phyloP scores from a whole-genome alignment of 1,284 basidiomycete species.

The Rhodotorula sp. region DNA sequence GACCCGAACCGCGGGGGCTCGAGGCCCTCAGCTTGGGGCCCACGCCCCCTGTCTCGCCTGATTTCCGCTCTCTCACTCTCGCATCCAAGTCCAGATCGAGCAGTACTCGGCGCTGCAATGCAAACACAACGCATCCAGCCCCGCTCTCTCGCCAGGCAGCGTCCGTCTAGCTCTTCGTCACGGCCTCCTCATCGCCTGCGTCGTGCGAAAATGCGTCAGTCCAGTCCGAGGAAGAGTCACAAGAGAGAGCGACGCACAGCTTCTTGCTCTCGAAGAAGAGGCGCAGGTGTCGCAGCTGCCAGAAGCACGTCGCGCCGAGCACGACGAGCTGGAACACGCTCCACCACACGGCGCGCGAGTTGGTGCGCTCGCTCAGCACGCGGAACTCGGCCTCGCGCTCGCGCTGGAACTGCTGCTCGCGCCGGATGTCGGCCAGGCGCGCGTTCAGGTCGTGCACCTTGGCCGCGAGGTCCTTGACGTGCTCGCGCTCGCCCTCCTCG shows the following conservation, averaged over 20 bases:
- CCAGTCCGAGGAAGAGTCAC: accelerated
- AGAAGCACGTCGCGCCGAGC: conserved; percentile 78
- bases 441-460: conserved; percentile 89
- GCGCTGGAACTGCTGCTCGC: conserved; percentile 97
- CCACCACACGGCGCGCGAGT: conserved; percentile 90
- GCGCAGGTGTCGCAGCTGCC: conserved; percentile 84
- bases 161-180: background rate
- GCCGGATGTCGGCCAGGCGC: conserved; percentile 85
- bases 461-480: conserved; percentile 80
- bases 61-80: too few relatives aligned
- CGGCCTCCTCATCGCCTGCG: conserved; percentile 1
- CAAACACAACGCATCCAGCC: background rate
- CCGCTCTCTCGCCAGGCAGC: too few relatives aligned
- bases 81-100: too few relatives aligned
- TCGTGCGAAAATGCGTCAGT: background rate
- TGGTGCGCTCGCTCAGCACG: conserved; percentile 83
- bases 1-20: too few relatives aligned
- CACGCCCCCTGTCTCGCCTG: too few relatives aligned
- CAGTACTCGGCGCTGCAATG: background rate
- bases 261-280: conserved; percentile 42
- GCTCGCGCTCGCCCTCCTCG: conserved; percentile 64
- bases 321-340: conserved; percentile 82
- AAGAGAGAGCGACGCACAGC: conserved; percentile 25
- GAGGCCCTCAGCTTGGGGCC: too few relatives aligned
- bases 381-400: conserved; percentile 88